Base-by-base conservation (phyloP, 768 basidiomycete genomes). In the Suillus discolor region DNA sequence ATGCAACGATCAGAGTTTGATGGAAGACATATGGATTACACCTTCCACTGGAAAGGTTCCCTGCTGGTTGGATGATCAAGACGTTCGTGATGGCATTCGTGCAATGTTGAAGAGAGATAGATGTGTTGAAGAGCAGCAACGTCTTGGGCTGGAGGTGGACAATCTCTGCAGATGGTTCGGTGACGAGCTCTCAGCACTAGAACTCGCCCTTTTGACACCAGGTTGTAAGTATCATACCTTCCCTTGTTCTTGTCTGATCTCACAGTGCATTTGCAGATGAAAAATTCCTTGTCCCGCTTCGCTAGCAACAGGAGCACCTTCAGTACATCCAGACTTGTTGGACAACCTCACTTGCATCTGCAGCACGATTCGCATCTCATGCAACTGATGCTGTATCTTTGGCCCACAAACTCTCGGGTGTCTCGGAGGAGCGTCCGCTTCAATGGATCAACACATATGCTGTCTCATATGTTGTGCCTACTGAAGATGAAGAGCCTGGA, bases 11-110 rank as follows among this genome's bases (percentile, higher is more conserved):
- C 57, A 74, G 0, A 60, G 45, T 6, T 70, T 82, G 1, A 72
- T 79, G 71, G 73, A 79, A 39, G 78, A 79, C 63, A 71, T 79
- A 0, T 81, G 78, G 79, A 77, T 79, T 2, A 68, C 62, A 0
- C 71, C 70, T 0, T 53, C 9, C 7, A 36, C 49, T 1, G 65
- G n/a, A 3, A 47, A 61, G 6, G 41, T 67, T 1, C 77, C 73
- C 6, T 53, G 8, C 12, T 69, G 68, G 68, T 34, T 69, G 15
- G 61, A 45, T 9, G 68, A 69, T 18, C n/a, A 45, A 9, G 45
- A 57, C 1, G 31, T 65, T 42, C 55, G 55, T 3, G 16, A 62
- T 13, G 61, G 57, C 6, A 69, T 69, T 18, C 42, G 64, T 20
- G 64, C 64, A 13, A 57, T 70, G 49, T 65, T 62, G 34, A 57